Percentiles rank a stretch among this genome's conserved stretches.
phyloP scores from a whole-genome alignment of 2,329 filamentous ascomycete genomes.

The Ceratocystis cubensis region DNA sequence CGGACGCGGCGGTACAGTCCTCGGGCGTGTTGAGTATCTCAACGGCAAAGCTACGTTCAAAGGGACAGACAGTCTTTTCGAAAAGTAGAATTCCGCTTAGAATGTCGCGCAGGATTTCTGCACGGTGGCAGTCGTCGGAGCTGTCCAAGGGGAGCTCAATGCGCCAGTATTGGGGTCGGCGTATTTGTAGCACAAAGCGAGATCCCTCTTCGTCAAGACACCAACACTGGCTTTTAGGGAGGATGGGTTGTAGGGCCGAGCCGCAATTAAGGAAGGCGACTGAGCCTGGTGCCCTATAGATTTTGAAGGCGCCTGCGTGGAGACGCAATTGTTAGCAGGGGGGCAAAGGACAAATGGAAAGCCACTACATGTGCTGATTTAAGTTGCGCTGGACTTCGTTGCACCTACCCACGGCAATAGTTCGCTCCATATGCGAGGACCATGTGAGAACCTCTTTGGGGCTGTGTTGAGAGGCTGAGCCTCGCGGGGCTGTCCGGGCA shows the following conservation, averaged over 20 bases:
- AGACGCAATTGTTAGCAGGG: not conserved
- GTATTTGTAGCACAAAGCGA: slow-evolving; percentile 74
- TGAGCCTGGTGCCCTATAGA: slow-evolving; percentile 76
- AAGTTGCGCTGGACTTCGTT: slow-evolving; percentile 10
- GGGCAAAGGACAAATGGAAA: not conserved
- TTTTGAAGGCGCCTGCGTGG: slow-evolving; percentile 53
- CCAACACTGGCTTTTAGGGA: slow-evolving; percentile 88
- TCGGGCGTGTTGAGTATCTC: slow-evolving; percentile 54
- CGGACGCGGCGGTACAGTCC: not conserved
- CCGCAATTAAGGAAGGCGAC: slow-evolving; percentile 83
- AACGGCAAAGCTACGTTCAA: slow-evolving; percentile 63
- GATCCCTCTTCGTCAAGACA: slow-evolving; percentile 72
- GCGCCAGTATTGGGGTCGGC: slow-evolving; percentile 74
- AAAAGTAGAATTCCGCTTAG: slow-evolving; percentile 65
- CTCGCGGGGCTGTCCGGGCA: slow-evolving; percentile 24
- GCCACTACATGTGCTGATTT: not conserved
- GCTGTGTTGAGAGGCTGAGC: slow-evolving; percentile 30
- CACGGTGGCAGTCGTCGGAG: slow-evolving; percentile 49
- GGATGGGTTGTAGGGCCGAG: slow-evolving; percentile 68
- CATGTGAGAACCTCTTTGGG: slow-evolving; percentile 53
- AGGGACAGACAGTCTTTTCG: slow-evolving; percentile 79
- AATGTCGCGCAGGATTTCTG: slow-evolving; percentile 55
- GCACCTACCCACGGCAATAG: slow-evolving; percentile 59
- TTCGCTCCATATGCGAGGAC: slow-evolving; percentile 64
- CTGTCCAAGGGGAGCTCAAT: slow-evolving; percentile 58